Evolutionary conservation across 495 filamentous ascomycete species (phyloP).

Genomic region (Apiosordaria backusii): DNA sequence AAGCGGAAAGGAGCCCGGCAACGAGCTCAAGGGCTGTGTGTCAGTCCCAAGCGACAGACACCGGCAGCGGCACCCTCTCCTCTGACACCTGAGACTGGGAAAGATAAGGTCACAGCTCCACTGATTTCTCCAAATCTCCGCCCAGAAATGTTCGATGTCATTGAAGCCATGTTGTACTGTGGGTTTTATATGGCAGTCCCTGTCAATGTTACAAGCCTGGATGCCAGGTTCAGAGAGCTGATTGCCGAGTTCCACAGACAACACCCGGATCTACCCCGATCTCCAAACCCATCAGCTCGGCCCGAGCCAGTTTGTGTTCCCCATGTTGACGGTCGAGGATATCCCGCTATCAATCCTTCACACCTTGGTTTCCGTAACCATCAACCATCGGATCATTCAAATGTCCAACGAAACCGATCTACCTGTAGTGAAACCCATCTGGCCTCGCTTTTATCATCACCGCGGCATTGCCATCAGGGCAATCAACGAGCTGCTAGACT

Average conservation of each 20-base stretch:
- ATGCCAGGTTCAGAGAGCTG: background rate
- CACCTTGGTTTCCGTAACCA: slow-evolving; percentile 16
- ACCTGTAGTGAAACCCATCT: slow-evolving; percentile 13
- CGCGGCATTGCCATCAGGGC: slow-evolving; percentile 22
- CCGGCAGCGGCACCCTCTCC: too few relatives aligned
- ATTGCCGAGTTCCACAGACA: slow-evolving; percentile 12
- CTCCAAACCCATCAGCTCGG: slow-evolving; percentile 9
- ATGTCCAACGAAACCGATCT: background rate
- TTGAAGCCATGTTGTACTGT: slow-evolving; percentile 24
- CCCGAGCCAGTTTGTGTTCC: slow-evolving; percentile 11
- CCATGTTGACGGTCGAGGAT: background rate
- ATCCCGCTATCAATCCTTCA: slow-evolving; percentile 16
- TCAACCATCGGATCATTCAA: slow-evolving; percentile 20
- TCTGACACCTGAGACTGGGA: too few relatives aligned
- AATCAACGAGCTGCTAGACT: slow-evolving; percentile 23
- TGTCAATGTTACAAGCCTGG: background rate
- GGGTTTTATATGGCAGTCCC: background rate
- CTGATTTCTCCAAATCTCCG: slow-evolving; percentile 5
- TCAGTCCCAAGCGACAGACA: background rate
- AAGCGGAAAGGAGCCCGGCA: background rate
- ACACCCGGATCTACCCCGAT: slow-evolving; percentile 19
- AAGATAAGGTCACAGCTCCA: background rate
- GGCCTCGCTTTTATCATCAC: slow-evolving; percentile 22
- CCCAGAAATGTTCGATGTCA: slow-evolving; percentile 12
- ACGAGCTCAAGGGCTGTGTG: background rate